Conservation (phyloP, 768 basidiomycete genomes). For the Lepiota venenata region DNA sequence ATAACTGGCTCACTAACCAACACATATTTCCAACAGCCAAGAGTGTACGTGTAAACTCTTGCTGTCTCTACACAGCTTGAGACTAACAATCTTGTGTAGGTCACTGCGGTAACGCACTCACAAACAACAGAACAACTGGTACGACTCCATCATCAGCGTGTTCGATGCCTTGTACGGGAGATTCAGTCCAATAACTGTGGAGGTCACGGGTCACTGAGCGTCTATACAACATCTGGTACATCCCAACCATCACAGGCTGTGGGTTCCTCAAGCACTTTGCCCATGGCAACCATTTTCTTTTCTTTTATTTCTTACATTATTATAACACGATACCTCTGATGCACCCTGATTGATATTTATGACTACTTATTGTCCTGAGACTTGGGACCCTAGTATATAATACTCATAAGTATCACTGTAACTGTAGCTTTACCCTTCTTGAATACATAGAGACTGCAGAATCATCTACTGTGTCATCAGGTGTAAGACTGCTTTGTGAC, state of each 20-base stretch:
- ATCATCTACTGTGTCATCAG: too few species aligned
- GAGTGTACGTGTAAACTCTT: slow-evolving; percentile 4
- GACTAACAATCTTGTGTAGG: slow-evolving; percentile 12
- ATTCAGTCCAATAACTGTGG: slow-evolving; percentile 18
- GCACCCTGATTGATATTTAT: too few species aligned
- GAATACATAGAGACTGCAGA: too few species aligned
- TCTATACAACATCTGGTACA: slow-evolving; percentile 11
- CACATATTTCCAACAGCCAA: background rate
- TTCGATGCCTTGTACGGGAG: slow-evolving; percentile 16
- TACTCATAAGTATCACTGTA: too few species aligned
- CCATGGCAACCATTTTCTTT: background rate
- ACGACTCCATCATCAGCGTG: slow-evolving; percentile 14
- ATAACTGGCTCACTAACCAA: background rate
- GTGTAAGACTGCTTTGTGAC: too few species aligned
- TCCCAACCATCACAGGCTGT: slow-evolving; percentile 18
- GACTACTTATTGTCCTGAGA: too few species aligned
- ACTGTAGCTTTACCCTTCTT: too few species aligned
- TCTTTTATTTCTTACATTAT: slow-evolving; percentile 12
- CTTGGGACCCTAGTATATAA: too few species aligned
- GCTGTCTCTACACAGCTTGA: too few species aligned
- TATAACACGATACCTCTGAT: too few species aligned
- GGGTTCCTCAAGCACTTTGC: background rate
- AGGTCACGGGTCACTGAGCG: slow-evolving; percentile 14
- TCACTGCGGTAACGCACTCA: slow-evolving; percentile 22
- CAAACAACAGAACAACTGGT: slow-evolving; percentile 23